Evolutionary conservation across 2,329 filamentous ascomycete species (phyloP).

Genomic region (Colletotrichum sp.): DNA sequence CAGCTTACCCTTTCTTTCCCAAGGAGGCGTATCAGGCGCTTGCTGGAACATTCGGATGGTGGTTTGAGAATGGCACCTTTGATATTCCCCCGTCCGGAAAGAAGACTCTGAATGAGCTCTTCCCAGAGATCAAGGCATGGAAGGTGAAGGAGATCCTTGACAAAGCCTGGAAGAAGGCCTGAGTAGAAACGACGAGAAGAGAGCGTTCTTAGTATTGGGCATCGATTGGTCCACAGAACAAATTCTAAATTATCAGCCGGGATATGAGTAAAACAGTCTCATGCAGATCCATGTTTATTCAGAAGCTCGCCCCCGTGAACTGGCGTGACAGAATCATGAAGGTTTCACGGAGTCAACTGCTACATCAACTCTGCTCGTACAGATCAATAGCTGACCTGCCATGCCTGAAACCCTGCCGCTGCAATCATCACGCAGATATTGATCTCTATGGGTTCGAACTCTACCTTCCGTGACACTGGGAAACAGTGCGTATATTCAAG

Average conservation of each 20-base stretch:
- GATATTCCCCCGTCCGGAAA: conserved; percentile 14
- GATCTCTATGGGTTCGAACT: background rate
- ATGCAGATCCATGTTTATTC: background rate
- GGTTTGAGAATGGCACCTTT: conserved; percentile 24
- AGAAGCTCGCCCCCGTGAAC: background rate
- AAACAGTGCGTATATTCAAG: background rate
- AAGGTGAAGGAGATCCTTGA: conserved; percentile 29
- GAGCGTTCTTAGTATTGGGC: background rate
- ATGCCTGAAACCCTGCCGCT: background rate
- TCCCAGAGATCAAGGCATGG: conserved; percentile 27
- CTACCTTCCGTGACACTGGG: background rate
- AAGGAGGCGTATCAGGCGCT: conserved; percentile 28
- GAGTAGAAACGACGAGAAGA: background rate
- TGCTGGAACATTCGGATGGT: conserved; percentile 25
- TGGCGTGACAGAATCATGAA: background rate
- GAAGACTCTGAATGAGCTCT: conserved; percentile 24
- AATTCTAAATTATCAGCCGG: background rate
- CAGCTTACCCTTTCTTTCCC: conserved; percentile 27
- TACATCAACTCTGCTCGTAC: background rate
- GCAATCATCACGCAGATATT: background rate
- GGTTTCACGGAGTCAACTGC: background rate
- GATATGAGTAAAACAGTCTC: background rate
- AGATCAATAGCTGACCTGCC: background rate
- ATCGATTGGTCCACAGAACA: background rate
- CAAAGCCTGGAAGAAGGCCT: conserved; percentile 23